phyloP scores from a whole-genome alignment of 176 grass and related monocot genomes.

The Raddia guianensis region DNA sequence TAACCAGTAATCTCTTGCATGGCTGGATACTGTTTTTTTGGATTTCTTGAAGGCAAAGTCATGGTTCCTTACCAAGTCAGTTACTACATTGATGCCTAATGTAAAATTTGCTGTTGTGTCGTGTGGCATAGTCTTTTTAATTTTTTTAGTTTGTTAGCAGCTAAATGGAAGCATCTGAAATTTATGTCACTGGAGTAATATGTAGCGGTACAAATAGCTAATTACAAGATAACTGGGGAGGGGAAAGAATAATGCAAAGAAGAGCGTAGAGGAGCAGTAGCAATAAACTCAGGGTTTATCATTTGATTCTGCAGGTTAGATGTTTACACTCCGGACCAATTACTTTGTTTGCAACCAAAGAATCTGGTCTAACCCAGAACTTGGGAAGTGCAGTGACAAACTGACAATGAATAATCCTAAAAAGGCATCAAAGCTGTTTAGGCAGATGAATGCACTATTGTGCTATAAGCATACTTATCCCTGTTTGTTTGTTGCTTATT shows the following conservation, averaged over 20 bases:
- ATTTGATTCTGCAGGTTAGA: not conserved
- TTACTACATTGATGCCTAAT: not conserved
- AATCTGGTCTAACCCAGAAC: not conserved
- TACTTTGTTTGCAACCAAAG: not conserved
- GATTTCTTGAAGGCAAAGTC: conserved; percentile 1
- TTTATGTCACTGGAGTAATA: not conserved
- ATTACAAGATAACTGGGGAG: not conserved
- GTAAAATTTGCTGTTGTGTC: not conserved
- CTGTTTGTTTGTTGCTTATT: not conserved
- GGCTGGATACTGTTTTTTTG: not conserved
- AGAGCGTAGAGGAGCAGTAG: not conserved
- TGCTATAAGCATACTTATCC: not conserved
- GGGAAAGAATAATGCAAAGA: not conserved
- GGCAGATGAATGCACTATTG: conserved; percentile 3
- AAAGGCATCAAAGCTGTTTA: not conserved
- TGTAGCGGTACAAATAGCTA: not conserved
- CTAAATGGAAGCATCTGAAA: not conserved
- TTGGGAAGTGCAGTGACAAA: not conserved
- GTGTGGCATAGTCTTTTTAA: too few relatives aligned
- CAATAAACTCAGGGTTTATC: not conserved
- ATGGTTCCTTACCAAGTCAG: not conserved
- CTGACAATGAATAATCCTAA: not conserved
- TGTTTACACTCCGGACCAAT: not conserved
- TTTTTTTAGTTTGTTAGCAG: not conserved
- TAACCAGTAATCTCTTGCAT: not conserved